Conservation (phyloP, 371 early-diverging fungal species). For the Lichtheimia hyalospora region DNA sequence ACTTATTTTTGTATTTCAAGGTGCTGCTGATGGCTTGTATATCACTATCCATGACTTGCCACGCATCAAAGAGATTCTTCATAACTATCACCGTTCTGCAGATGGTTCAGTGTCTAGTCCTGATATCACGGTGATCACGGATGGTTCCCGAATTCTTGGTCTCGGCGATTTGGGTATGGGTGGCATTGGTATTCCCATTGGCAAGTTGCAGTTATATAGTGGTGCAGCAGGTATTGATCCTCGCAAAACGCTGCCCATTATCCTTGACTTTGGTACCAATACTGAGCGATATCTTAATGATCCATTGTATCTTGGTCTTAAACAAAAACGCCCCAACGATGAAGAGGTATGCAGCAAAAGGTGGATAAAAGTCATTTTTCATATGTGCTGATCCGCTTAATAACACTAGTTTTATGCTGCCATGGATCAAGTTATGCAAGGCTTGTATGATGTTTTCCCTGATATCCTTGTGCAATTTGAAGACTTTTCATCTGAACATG, state of each 20-base stretch:
- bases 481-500: slow-evolving; percentile 88
- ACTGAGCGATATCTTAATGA: slow-evolving; percentile 76
- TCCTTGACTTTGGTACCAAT: slow-evolving; percentile 89
- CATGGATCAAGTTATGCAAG: slow-evolving; percentile 78
- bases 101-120: slow-evolving; percentile 41
- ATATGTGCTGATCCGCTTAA: too few species aligned
- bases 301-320: slow-evolving; percentile 83
- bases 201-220: slow-evolving; percentile 88
- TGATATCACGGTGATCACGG: slow-evolving; percentile 88
- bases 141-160: slow-evolving; percentile 92
- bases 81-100: slow-evolving; percentile 55
- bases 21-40: slow-evolving; percentile 79
- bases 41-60: slow-evolving; percentile 75
- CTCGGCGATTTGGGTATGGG: slow-evolving; percentile 90
- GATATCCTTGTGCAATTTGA: slow-evolving; percentile 88
- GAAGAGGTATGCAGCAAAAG: slow-evolving; percentile 30
- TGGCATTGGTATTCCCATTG: slow-evolving; percentile 92
- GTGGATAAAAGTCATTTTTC: neutral
- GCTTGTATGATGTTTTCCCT: slow-evolving; percentile 71
- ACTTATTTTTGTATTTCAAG: slow-evolving; percentile 9
- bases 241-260: slow-evolving; percentile 81
- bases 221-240: slow-evolving; percentile 92
- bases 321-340: slow-evolving; percentile 70
- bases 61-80: slow-evolving; percentile 61
- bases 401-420: slow-evolving; percentile 66